Base-by-base conservation (phyloP, 768 basidiomycete genomes). In the Leucosporidium yakuticum region DNA sequence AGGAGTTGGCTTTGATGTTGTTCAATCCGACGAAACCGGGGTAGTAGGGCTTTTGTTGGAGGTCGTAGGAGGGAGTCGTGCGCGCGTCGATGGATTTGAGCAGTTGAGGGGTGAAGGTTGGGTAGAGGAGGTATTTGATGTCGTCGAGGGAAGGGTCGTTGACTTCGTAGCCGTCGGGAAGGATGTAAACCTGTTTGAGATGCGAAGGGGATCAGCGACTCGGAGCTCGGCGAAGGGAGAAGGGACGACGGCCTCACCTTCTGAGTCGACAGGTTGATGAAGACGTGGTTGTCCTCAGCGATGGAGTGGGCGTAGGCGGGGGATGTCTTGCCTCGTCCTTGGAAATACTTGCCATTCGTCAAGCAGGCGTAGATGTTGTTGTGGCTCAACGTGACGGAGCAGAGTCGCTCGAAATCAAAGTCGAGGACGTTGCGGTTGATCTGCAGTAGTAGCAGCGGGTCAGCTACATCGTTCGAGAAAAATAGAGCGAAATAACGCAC, bases 391-490 rank as follows among this genome's bases (percentile, higher is more conserved):
- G 91, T 96, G 61, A 98, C 91, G 14, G 95, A 97, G 83, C 96
- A 99, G 32, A 98, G 85, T 83, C 95, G 93, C 81, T 99, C 96
- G 75, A 99, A 99, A 80, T 99, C 96, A 80, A 99, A 99, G 79
- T 99, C 96, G 65, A 99, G 85, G 55, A 86, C 83, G 57, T 84
- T 85, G 69, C 96, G 85, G 78, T 96, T 92, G 71, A 98, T 90
- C 94, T 97, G 77, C 17, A 59, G 58, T 4, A 20, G 19, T 4
- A 1, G 50, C 25, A 4, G 0, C 14, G 7, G 1, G 17, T n/a
- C 47, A n/a, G 31, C 21, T 19, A 20, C 2, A 29, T n/a, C 55
- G 3, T 12, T 27, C 44, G 49, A 31, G 20, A 34, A 17, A 25
- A 6, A 25, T 15, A 29, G 25, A 56, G 48, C 31, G 5, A 23